Conservation (phyloP, 2,329 filamentous ascomycete species). For the Fusarium drepaniforme region DNA sequence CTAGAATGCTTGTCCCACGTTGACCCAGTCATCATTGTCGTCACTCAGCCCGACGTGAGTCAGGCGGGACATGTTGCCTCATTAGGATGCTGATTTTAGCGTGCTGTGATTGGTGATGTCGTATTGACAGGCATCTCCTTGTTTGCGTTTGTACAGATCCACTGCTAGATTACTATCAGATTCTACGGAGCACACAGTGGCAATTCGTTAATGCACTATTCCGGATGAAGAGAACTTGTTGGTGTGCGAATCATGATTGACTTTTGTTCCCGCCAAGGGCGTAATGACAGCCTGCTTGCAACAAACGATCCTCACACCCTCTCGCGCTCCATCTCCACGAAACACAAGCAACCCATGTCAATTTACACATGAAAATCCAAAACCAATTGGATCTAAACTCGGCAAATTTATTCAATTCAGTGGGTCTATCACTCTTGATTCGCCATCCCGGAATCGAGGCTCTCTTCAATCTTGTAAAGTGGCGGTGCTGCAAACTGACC, state of each 20-base stretch:
- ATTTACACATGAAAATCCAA: background rate
- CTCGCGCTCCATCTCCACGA: background rate
- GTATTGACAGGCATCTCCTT: background rate
- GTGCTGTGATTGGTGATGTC: background rate
- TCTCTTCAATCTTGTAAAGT: background rate
- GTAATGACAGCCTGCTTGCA: background rate
- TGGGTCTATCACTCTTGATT: background rate
- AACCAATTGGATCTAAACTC: background rate
- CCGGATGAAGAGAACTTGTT: background rate
- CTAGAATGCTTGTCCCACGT: background rate
- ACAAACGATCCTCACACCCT: background rate
- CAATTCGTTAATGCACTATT: background rate
- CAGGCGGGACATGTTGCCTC: background rate
- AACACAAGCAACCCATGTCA: background rate
- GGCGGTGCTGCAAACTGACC: background rate
- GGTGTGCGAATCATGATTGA: too few relatives aligned
- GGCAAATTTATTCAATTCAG: background rate
- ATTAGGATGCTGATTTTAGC: background rate
- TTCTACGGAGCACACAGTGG: background rate
- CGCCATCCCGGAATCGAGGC: background rate
- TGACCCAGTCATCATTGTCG: background rate
- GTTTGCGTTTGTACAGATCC: background rate
- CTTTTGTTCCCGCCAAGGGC: background rate
- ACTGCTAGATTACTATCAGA: background rate
- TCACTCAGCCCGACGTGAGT: background rate